These are phyloP conservation scores for Clavispora fructus DNA, from an alignment of 805 yeast genomes.

Conservation along the genomic window DNA sequence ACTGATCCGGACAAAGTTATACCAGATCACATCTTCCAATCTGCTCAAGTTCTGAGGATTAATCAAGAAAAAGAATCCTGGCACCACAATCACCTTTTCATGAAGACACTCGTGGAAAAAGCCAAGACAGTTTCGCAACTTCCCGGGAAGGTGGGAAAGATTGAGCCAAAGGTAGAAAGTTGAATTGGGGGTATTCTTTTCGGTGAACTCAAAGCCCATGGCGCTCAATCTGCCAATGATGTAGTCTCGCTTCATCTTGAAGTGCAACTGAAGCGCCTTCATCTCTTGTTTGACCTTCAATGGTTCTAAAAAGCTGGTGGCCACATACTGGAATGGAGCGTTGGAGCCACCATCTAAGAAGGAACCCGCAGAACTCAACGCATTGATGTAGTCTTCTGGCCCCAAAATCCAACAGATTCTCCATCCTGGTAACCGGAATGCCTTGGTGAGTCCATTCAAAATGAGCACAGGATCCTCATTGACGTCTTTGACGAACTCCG, in stretches of 20 bases:
- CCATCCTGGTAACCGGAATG: slow-evolving; percentile 62
- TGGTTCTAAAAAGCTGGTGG: slow-evolving; percentile 49
- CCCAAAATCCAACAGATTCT: slow-evolving; percentile 61
- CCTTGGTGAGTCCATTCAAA: slow-evolving; percentile 56
- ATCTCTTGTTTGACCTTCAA: slow-evolving; percentile 45
- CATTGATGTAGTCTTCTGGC: slow-evolving; percentile 53
- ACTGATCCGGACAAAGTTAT: slow-evolving; percentile 52
- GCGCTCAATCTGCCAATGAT: slow-evolving; percentile 41
- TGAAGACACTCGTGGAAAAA: slow-evolving; percentile 60
- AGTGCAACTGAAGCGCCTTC: slow-evolving; percentile 53
- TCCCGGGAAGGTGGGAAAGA: slow-evolving; percentile 49
- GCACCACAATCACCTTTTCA: slow-evolving; percentile 55
- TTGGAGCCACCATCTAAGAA: slow-evolving; percentile 58
- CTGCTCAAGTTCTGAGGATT: slow-evolving; percentile 47
- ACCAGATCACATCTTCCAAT: slow-evolving; percentile 54
- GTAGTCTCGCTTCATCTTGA: slow-evolving; percentile 53
- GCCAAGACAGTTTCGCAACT: slow-evolving; percentile 52
- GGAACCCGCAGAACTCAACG: slow-evolving; percentile 55
- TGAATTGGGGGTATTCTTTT: slow-evolving; percentile 44
- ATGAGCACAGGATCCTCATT: slow-evolving; percentile 55
- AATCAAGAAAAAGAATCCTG: slow-evolving; percentile 58
- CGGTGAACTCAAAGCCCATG: slow-evolving; percentile 51
- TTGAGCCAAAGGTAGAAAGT: slow-evolving; percentile 60
- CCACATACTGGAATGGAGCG: slow-evolving; percentile 58
- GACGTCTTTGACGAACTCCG: slow-evolving; percentile 49